These are phyloP conservation scores for Ogataea polymorpha DNA, from an alignment of 805 yeast genomes.

Conservation along the genomic window DNA sequence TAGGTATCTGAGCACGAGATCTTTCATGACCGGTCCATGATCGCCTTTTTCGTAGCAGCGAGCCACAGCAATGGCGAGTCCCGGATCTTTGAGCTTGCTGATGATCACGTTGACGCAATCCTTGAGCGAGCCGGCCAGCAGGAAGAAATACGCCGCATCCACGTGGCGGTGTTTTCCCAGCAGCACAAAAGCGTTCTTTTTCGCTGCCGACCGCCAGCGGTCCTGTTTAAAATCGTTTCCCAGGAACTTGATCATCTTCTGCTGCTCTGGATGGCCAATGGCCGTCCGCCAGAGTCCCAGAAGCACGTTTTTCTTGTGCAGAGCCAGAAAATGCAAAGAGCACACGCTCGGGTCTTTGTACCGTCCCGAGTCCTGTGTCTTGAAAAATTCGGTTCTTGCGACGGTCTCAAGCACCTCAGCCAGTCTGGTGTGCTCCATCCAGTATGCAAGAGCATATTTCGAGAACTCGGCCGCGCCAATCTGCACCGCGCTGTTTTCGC, in stretches of 20 bases:
- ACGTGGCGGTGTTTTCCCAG: conserved; percentile 81
- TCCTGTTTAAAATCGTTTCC: conserved; percentile 69
- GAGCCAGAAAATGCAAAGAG: conserved; percentile 72
- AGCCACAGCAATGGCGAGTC: conserved; percentile 77
- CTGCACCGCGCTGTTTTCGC: conserved; percentile 39
- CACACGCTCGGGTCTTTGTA: conserved; percentile 69
- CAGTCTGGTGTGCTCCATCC: conserved; percentile 55
- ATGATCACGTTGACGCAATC: conserved; percentile 78
- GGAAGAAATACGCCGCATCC: conserved; percentile 87
- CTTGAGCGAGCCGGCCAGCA: conserved; percentile 68
- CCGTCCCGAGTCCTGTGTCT: conserved; percentile 38
- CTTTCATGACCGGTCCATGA: conserved; percentile 49
- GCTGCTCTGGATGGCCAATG: conserved; percentile 72
- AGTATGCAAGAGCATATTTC: conserved; percentile 64
- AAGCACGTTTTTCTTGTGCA: conserved; percentile 72
- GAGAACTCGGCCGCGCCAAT: conserved; percentile 60
- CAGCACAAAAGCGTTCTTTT: conserved; percentile 88
- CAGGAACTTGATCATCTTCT: conserved; percentile 75
- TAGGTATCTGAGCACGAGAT: conserved; percentile 46
- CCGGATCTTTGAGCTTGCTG: conserved; percentile 61
- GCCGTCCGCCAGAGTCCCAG: conserved; percentile 82
- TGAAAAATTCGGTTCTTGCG: conserved; percentile 67
- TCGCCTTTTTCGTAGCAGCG: conserved; percentile 66
- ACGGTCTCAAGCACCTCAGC: conserved; percentile 57
- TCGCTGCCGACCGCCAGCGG: conserved; percentile 86